Evolutionary conservation across 768 basidiomycete genomes (phyloP), one percentile per base, ranked within the genome.

Genomic region (Cubamyces lactineus): DNA sequence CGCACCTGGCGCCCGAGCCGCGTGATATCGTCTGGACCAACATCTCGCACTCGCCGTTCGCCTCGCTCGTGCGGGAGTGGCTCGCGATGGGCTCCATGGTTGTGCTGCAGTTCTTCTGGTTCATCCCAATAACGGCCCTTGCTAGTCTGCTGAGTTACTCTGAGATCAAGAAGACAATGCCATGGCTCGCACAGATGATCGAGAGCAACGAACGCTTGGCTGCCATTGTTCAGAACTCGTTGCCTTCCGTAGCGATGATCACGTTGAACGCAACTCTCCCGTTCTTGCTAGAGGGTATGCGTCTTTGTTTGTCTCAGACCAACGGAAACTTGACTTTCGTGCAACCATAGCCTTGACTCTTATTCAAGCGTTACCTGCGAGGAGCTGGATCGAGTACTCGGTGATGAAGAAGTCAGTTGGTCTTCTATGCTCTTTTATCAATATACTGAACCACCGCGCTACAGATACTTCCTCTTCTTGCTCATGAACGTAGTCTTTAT

Each of bases 21-120:
- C 85, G 96, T 50, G 96, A 98, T 72, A 92, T 98, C 58, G 86
- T 98, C 19, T 99, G 97, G 97, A 80, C 87, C 30, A 95, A 94
- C 67, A 89, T 98, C 78, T 79, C 87, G 1, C 84, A 88, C 21
- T 84, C 92, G 0, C 77, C 79, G 0, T 70, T 80, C 16, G 77
- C 84, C 38, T 78, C 86, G 17, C 80, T 84, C 48, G 79, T 86
- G 3, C 87, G 97, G 28, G 86, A 93, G 45, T 59, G 87, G 38
- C 70, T 96, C 26, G 92, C 96, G 2, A 75, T 92, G 21, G 79
- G 74, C 15, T 79, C 86, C 30, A 90, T 95, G 75, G 81, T 76
- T 0, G 65, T 94, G 19, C 78, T 98, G 38, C 81, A 98, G 67
- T 89, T 95, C 72, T 91, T 91, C 73, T 98, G 97, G 97, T 76